These are phyloP conservation scores for Globisporangium iwayamae DNA, from an alignment of 352 stramenopile species.

Conservation along the genomic window DNA sequence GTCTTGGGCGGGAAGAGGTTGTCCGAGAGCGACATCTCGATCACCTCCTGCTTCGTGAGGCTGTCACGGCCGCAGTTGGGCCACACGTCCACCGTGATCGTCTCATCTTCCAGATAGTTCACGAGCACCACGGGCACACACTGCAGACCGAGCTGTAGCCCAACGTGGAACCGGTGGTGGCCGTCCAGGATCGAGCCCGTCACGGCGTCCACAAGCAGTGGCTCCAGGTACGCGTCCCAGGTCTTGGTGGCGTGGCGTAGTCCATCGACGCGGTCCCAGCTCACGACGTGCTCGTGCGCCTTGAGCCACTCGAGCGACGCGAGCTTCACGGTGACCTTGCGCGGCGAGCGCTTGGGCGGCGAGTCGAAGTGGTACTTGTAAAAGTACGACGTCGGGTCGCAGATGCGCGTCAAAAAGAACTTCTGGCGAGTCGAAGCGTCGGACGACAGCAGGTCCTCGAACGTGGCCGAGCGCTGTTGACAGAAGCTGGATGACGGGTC, in stretches of 20 bases:
- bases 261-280: constrained; percentile 80
- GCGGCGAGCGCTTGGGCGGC: constrained; percentile 57
- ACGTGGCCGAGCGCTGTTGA: constrained; percentile 60
- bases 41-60: constrained; percentile 81
- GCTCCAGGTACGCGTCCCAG: constrained; percentile 84
- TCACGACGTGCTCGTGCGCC: constrained; percentile 82
- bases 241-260: constrained; percentile 67
- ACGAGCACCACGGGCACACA: constrained; percentile 77
- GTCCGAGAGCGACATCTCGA: constrained; percentile 81
- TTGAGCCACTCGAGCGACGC: constrained; percentile 74
- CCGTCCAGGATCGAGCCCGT: constrained; percentile 82
- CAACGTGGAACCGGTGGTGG: constrained; percentile 83
- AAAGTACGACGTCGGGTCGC: constrained; percentile 87
- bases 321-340: constrained; percentile 53
- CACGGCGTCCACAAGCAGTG: constrained; percentile 64
- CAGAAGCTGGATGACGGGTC: constrained; percentile 82
- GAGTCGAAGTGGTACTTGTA: constrained; percentile 88
- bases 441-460: constrained; percentile 76
- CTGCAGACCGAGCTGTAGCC: constrained; percentile 58
- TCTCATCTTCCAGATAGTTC: constrained; percentile 78
- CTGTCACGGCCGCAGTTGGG: constrained; percentile 77
- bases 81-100: constrained; percentile 85
- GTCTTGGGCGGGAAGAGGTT: constrained; percentile 84
- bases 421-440: constrained; percentile 59
- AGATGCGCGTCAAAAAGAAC: constrained; percentile 82